Percentiles rank a stretch among this genome's conserved stretches.
Conservation (phyloP, 306 rosid genomes). For the Pyrus bretschneideri region DNA sequence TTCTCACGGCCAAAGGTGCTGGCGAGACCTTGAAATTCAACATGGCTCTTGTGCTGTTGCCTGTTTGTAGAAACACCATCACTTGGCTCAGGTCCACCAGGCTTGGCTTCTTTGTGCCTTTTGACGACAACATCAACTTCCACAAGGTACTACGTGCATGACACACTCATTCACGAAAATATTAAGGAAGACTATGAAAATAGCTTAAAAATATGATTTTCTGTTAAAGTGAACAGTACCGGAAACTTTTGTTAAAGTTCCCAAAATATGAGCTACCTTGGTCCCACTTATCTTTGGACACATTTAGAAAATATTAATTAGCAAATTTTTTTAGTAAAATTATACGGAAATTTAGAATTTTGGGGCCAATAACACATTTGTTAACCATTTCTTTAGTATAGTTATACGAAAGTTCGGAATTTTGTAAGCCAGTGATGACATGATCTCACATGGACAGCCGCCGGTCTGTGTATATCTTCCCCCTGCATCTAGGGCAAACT, state of each 20-base stretch:
- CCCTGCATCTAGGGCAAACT: neutral
- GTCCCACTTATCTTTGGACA: neutral
- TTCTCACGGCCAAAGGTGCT: constrained; percentile 80
- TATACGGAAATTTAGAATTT: no score
- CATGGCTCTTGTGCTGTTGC: constrained; percentile 88
- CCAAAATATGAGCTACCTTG: neutral
- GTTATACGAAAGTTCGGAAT: no score
- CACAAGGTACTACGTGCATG: constrained; percentile 64
- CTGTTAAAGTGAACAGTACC: no score
- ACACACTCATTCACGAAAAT: no score
- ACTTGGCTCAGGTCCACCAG: constrained; percentile 88
- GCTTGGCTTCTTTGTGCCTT: constrained; percentile 58
- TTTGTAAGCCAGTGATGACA: neutral
- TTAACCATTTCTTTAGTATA: no score
- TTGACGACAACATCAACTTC: constrained; percentile 97
- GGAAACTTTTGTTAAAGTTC: no score
- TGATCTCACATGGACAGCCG: no score
- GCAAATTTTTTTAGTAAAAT: neutral
- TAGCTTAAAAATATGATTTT: no score
- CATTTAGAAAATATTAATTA: no score
- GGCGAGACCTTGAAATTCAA: constrained; percentile 92
- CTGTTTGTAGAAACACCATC: constrained; percentile 92
- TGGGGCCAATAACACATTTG: no score
- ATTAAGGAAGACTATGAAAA: no score
- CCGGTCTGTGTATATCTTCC: no score